Evolutionary conservation across 2,329 filamentous ascomycete genomes (phyloP).

Genomic region (Aureobasidium sp.): DNA sequence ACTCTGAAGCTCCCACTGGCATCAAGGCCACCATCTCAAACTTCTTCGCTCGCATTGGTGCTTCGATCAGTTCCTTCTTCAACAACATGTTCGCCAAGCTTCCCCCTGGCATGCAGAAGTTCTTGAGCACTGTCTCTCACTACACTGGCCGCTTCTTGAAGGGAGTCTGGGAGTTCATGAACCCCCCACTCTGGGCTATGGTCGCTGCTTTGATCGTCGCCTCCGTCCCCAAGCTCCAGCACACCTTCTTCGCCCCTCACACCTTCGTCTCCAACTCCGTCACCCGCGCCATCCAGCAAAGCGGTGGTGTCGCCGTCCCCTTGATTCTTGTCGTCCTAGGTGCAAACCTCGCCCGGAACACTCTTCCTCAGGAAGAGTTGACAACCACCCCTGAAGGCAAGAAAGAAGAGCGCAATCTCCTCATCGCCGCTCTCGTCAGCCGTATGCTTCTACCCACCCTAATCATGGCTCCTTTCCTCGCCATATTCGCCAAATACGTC

Average conservation of each 20-base stretch:
- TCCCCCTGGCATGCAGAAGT: constrained; percentile 44
- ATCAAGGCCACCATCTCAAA: constrained; percentile 19
- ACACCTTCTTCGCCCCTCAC: constrained; percentile 77
- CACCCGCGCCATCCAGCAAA: constrained; percentile 76
- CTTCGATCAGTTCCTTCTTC: constrained; percentile 24
- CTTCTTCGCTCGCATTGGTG: constrained; percentile 15
- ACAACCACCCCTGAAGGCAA: constrained; percentile 61
- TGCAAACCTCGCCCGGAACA: constrained; percentile 89
- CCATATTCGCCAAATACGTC: constrained; percentile 79
- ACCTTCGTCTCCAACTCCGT: constrained; percentile 91
- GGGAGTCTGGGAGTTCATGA: constrained; percentile 91
- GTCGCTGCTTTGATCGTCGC: constrained; percentile 82
- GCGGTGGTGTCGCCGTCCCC: constrained; percentile 84
- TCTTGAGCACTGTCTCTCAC: constrained; percentile 34
- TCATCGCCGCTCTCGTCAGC: constrained; percentile 75
- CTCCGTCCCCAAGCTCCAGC: constrained; percentile 73
- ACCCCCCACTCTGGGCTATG: constrained; percentile 97
- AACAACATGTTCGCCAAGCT: constrained; percentile 39
- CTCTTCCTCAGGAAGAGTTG: constrained; percentile 59
- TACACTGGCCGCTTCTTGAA: constrained; percentile 44
- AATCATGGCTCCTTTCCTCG: constrained; percentile 85
- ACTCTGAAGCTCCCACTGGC: constrained; percentile 11
- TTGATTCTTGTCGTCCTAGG: constrained; percentile 92
- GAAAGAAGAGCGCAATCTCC: constrained; percentile 60
- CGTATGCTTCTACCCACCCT: constrained; percentile 89